Evolutionary conservation across 2,329 filamentous ascomycete genomes (phyloP), one percentile per base, ranked within the genome.

Genomic region (Pyrenophora seminiperda): DNA sequence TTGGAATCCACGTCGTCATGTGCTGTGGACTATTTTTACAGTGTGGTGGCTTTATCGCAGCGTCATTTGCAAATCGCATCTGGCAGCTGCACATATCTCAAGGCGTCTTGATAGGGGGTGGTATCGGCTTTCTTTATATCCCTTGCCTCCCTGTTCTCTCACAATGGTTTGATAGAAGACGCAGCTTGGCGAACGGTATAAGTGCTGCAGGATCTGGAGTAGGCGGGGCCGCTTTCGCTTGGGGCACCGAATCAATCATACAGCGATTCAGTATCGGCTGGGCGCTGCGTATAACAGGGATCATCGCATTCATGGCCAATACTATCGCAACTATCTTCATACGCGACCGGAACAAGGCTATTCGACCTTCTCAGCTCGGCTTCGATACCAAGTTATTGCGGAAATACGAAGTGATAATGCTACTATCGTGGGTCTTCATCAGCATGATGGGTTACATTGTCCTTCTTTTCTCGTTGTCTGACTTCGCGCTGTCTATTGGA

Each of bases 381-480:
- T 73, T 77, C 49, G 61, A 75, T 22, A 42, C 62, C 13, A 50
- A 69, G 50, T 65, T 77, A 5, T 58, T 78, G 1, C 53, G 56
- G n/a, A 66, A 70, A 9, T 64, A 70, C 14, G 64, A 70, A 2
- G 72, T 75, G 1, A 13, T 72, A 3, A 54, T 78, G 3, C 56
- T 78, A 24, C 64, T 76, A 3, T 51, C 53, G 0, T 80, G 76
- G 74, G 73, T 67, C 6, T 78, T 80, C 46, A 63, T 74, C 17
- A 76, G 68, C 44, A 73, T 81, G 63, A 59, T 81, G 2, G 78
- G 78, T 1, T 81, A 81, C 48, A 75, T 80, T 46, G 68, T 72
- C 1, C 53, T 80, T n/a, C 61, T 81, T 2, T 79, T 73, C 57
- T 77, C 73, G 7, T 53, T 81, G n/a, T 73, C 77, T 0, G 75